Conservation (phyloP, 257 asterid species). For the Solanum tarapatanum region DNA sequence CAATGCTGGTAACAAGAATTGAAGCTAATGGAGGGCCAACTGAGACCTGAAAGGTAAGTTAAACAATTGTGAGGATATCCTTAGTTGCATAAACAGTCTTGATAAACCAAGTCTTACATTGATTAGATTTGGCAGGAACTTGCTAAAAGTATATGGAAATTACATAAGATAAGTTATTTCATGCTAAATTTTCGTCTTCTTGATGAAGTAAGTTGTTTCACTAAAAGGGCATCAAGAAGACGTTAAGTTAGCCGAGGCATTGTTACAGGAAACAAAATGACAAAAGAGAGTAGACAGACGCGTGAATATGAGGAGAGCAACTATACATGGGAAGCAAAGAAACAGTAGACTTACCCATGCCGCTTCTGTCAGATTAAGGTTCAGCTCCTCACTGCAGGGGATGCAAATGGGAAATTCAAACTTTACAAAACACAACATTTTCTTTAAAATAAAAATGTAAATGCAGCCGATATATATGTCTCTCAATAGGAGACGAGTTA, state of each 20-base stretch:
- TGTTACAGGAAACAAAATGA: neutral
- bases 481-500: neutral
- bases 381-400: conserved; percentile 81
- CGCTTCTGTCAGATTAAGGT: conserved; percentile 86
- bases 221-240: neutral
- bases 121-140: neutral
- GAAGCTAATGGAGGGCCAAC: conserved; percentile 97
- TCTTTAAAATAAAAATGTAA: neutral
- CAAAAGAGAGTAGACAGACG: neutral
- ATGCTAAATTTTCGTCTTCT: neutral
- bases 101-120: neutral
- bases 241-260: neutral
- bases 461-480: neutral
- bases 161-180: neutral
- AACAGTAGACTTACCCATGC: conserved; percentile 67
- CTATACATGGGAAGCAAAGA: neutral
- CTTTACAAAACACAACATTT: neutral
- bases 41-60: conserved; percentile 57
- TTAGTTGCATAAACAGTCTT: neutral
- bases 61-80: neutral
- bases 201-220: neutral
- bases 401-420: conserved; percentile 11
- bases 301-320: neutral
- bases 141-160: neutral
- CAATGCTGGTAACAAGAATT: conserved; percentile 69